Base-by-base conservation (phyloP, 208 protist genomes). In the Acanthamoeba polyphaga region DNA sequence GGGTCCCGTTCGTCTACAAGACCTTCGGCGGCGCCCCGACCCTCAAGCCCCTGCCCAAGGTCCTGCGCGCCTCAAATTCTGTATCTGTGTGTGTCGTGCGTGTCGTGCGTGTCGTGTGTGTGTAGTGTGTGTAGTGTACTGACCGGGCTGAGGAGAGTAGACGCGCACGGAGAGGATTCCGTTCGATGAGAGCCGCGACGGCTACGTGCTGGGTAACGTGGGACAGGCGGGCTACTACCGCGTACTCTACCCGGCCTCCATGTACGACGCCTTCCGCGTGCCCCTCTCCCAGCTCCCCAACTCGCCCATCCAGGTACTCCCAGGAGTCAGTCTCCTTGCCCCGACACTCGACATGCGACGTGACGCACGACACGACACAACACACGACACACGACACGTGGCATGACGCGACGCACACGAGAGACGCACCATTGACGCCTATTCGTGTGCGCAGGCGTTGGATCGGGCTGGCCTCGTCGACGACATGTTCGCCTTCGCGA, bases 171-270 rank as follows among this genome's bases (percentile, higher is more conserved):
- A 51, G 19, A 27, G 9, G 43, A 84, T 84, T n/a, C 46, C 74
- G 43, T 84, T 84, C 43, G 27, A 84, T 24, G 74, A 2, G 22
- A 46, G 17, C 38, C 19, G 22, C 3, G 74, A 84, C 34, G 43
- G 74, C 12, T 91, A 91, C 60, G 19, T 91, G 55, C 12, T 91
- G 60, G 84, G 84, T n/a, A 91, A 91, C 12, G 84, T 70, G n/a
- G 84, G 84, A 5, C 84, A 91, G 84, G 60, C 84, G 32, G 84
- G 84, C 32, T 91, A 91, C 51, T 91, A 91, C 60, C 51, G 84
- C 58, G 84, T 91, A 22, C 84, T 91, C 84, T 91, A 91, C 29
- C 32, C 84, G 34, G 12, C 51, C 15, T 68, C 51, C 9, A 32
- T 91, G n/a, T 91, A 91, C 34, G 17, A 19, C 6, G 29, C 58